These are phyloP conservation scores for Mortierella sp. DNA, from an alignment of 371 early-diverging fungal genomes.

Conservation along the genomic window DNA sequence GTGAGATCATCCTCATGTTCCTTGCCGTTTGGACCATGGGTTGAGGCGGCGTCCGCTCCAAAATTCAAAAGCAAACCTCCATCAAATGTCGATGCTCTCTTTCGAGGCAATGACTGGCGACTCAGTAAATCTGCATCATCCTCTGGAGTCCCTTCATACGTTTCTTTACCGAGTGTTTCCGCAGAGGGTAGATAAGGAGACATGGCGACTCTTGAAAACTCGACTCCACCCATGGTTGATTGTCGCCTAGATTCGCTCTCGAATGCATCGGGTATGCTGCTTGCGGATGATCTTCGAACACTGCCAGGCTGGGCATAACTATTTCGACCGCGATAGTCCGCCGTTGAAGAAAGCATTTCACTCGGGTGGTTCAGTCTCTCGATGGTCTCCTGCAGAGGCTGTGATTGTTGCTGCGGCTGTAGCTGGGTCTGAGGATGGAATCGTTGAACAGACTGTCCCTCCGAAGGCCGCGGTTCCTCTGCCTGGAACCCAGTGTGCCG, in stretches of 20 bases:
- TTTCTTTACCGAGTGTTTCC: too few species aligned
- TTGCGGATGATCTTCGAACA: slow-evolving; percentile 39
- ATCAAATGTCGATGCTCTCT: slow-evolving; percentile 52
- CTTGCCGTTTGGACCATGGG: slow-evolving; percentile 1
- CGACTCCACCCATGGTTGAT: slow-evolving; percentile 4
- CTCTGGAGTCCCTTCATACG: too few species aligned
- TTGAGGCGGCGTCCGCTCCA: slow-evolving; percentile 3
- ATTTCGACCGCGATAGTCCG: too few species aligned
- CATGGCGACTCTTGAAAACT: slow-evolving; percentile 18
- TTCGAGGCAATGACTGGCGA: slow-evolving; percentile 20
- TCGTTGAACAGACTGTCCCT: too few species aligned
- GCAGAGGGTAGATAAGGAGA: slow-evolving; percentile 18
- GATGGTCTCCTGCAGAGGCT: too few species aligned
- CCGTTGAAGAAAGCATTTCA: too few species aligned
- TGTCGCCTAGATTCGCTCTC: slow-evolving; percentile 22
- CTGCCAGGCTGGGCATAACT: neutral
- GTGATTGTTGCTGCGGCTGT: too few species aligned
- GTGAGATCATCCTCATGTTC: slow-evolving; percentile 38
- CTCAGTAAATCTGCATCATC: too few species aligned
- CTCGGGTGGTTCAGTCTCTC: too few species aligned
- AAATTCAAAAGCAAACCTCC: slow-evolving; percentile 30
- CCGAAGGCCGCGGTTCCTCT: too few species aligned
- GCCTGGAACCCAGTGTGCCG: slow-evolving; percentile 9
- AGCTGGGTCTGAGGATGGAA: too few species aligned
- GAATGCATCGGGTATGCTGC: slow-evolving; percentile 31